Evolutionary conservation across 1,139 yeast species (phyloP).

Genomic region (Kodamaea arcana): DNA sequence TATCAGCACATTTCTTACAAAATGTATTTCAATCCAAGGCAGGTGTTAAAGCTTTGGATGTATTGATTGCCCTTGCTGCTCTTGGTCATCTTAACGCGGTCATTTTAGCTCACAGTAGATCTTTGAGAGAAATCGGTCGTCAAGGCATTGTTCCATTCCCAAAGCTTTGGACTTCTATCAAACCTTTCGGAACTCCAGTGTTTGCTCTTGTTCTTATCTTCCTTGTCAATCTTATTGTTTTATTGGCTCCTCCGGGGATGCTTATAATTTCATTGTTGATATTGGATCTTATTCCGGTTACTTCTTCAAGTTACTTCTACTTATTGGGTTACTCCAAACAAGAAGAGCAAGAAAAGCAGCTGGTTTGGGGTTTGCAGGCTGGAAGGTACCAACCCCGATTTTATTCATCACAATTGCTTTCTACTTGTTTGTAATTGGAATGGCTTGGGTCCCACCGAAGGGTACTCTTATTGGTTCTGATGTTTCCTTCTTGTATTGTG

Average conservation of each 20-base stretch:
- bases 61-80: constrained; percentile 39
- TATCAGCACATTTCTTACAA: constrained; percentile 27
- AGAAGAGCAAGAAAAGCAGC: constrained; percentile 30
- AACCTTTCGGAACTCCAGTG: constrained; percentile 42
- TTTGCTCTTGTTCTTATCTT: constrained; percentile 35
- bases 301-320: constrained; percentile 31
- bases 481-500: constrained; percentile 29
- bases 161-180: constrained; percentile 35
- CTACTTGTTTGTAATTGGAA: constrained; percentile 31
- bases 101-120: constrained; percentile 37
- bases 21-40: constrained; percentile 23
- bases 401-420: constrained; percentile 26
- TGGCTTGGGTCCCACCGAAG: constrained; percentile 41
- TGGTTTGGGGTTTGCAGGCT: constrained; percentile 31
- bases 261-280: constrained; percentile 39
- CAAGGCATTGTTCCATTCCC: constrained; percentile 45
- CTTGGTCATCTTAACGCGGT: constrained; percentile 41
- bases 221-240: constrained; percentile 34
- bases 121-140: constrained; percentile 44
- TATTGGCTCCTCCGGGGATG: constrained; percentile 46
- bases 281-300: constrained; percentile 19
- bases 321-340: constrained; percentile 31
- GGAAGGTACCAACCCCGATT: constrained; percentile 29
- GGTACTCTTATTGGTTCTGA: constrained; percentile 30
- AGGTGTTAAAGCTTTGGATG: constrained; percentile 31